Evolutionary conservation across 1,284 basidiomycete species (phyloP).

Genomic region (Lentinula novae-zelandiae): DNA sequence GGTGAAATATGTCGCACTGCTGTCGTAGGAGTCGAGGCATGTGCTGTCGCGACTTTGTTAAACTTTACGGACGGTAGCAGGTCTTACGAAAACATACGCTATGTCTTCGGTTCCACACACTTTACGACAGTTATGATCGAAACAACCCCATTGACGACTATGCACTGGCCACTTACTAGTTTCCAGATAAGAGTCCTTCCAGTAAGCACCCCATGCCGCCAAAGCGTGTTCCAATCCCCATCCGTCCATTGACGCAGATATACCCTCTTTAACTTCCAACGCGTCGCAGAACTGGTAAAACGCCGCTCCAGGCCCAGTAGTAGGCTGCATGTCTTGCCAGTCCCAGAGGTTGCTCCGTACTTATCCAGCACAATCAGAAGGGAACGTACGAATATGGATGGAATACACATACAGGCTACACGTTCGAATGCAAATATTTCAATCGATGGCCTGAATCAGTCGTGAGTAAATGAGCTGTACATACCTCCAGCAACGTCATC

Average conservation of each 20-base stretch:
- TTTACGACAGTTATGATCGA: conserved; percentile 17
- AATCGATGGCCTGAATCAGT: neutral
- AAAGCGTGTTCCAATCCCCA: conserved; percentile 66
- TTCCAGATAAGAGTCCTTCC: conserved; percentile 40
- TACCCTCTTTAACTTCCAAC: conserved; percentile 63
- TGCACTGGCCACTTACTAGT: conserved; percentile 29
- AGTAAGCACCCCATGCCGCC: conserved; percentile 56
- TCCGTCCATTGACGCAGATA: conserved; percentile 47
- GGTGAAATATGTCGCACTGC: conserved; percentile 44
- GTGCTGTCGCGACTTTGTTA: conserved; percentile 27
- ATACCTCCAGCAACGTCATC: conserved; percentile 63
- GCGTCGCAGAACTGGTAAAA: conserved; percentile 74
- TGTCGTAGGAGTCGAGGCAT: conserved; percentile 58
- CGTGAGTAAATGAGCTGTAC: conserved; percentile 18
- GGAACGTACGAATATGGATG: neutral
- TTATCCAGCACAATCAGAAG: conserved; percentile 4
- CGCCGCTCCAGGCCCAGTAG: conserved; percentile 39
- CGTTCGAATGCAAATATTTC: neutral
- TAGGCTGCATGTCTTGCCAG: conserved; percentile 57
- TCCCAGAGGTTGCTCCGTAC: conserved; percentile 59
- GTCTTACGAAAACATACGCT: conserved; percentile 32
- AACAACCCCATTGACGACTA: conserved; percentile 6
- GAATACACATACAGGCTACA: neutral
- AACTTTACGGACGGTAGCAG: neutral
- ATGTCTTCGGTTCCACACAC: conserved; percentile 39